Evolutionary conservation across 176 grass and related monocot genomes (phyloP), one percentile per base, ranked within the genome.

Genomic region (Triticum turgidum): DNA sequence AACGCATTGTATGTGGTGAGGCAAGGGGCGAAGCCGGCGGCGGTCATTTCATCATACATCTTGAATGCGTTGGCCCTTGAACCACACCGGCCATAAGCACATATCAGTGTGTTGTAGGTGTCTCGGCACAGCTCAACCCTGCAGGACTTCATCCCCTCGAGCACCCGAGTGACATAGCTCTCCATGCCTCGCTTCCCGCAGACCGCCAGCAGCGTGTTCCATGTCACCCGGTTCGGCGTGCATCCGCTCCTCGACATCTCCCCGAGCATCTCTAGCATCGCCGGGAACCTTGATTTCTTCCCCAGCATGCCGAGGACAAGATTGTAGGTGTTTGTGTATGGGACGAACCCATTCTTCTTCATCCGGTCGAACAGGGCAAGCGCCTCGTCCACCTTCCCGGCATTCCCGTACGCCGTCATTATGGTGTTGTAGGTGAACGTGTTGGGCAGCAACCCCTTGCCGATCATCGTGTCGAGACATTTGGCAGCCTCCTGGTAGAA

Each of bases 11-110:
- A 98, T 51, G 96, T 95, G 25, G 93, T 88, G 61, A 94, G 74
- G 37, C 96, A 93, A 58, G 93, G 93, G 82, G 61, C 37, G 30
- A 92, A 93, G 13, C 96, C 93, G 51, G 86, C 65, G 21, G 84
- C 80, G 34, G 85, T 66, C 96, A 95, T 98, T 83, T 98, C 91
- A 84, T 98, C 84, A 78, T 93, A 94, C 88, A 95, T 92, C 84
- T 88, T 90, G 68, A 94, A 88, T 39, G 96, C 88, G 67, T 94
- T 73, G 12, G 77, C 35, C 35, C 87, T 87, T 5, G 92, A 94
- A 44, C 96, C 93, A 77, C 92, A 88, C 29, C 93, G 90, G 5
- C 93, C 96, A 83, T 98, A 94, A 61, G 96, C 93, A 75, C 88
- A 35, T 71, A 96, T 96, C 69, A 98, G 21, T 9, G 96, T 96